A percentile compares a stretch with the other conserved stretches of the same genome.
phyloP scores from a whole-genome alignment of 2,329 filamentous ascomycete genomes.

The Aspergillus novofumigatus region DNA sequence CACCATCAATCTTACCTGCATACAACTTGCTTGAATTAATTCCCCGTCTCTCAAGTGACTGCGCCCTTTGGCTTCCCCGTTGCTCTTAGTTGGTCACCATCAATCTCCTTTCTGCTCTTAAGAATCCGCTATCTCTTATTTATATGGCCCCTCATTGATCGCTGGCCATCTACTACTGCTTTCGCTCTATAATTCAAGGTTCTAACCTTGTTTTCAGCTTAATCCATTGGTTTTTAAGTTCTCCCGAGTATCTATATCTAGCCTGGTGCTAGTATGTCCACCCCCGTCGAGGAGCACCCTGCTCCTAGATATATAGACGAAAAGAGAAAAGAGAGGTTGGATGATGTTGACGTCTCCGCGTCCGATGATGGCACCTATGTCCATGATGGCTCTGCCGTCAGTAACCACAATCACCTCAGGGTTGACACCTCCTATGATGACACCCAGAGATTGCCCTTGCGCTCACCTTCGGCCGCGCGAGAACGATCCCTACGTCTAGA shows the following conservation, averaged over 20 bases:
- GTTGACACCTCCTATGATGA: conserved; percentile 26
- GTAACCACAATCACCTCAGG: conserved; percentile 13
- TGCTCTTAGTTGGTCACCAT: neutral
- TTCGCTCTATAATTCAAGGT: neutral
- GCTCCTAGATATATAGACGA: conserved; percentile 22
- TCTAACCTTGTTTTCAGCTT: neutral
- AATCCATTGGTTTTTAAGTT: conserved; percentile 6
- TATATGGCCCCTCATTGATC: neutral
- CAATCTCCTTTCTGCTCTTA: neutral
- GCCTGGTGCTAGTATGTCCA: conserved; percentile 35
- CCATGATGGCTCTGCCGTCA: conserved; percentile 16
- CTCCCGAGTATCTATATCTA: conserved; percentile 1
- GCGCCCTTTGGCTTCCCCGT: neutral
- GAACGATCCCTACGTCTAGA: conserved; percentile 60
- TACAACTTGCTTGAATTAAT: neutral
- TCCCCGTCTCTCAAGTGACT: neutral
- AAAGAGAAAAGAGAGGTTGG: conserved; percentile 21
- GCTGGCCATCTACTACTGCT: neutral
- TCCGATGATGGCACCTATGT: conserved; percentile 32
- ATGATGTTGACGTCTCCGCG: conserved; percentile 24
- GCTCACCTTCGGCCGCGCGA: conserved; percentile 53
- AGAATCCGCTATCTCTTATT: neutral
- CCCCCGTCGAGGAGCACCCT: conserved; percentile 28
- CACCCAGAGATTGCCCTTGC: conserved; percentile 13
- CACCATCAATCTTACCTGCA: neutral